Base-by-base conservation (phyloP, 257 asterid genomes). In the Paulownia fortunei region DNA sequence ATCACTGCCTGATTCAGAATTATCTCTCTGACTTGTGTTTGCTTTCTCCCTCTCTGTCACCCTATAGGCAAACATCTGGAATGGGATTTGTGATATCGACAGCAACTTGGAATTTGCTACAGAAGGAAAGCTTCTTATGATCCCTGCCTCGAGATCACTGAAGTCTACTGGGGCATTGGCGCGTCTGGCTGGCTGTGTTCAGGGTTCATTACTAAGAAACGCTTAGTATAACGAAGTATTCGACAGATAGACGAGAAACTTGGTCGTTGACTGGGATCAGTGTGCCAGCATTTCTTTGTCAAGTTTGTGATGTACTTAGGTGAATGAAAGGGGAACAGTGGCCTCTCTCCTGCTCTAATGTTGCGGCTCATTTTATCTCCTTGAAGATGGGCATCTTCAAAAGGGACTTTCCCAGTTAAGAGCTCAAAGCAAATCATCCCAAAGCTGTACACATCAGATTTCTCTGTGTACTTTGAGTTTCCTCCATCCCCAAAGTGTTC, bases 391-490 rank as follows among this genome's bases (percentile, higher is more conserved):
- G 90, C 68, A 32, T 94, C 98, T 27, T 94, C 98, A 8, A 92
- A 94, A 0, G 99, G 98, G 72, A 92, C 96, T 81, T 94, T 94
- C 39, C 99, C 99, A 0, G 97, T 90, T 77, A 94, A 55, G 41
- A 94, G 79, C 86, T 94, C 94, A 18, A 94, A 94, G 52, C 97
- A 94, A 12, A 94, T 84, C 98, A 94, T 94, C 24, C 96, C 99
- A 26, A 90, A 94, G 79, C 97, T 94, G 42, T 94, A 94, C 23
- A 92, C 93, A 49, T 94, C 98, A 0, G 91, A 85, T 75, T 94
- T 94, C 80, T 91, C 97, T 0, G 88, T 74, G 70, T 77, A 79
- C 78, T 84, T 87, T 1, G 54, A 7, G 11, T 27, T 77, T n/a
- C 51, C 80, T 5, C 72, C 83, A 1, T 62, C 82, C 26, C 73